phyloP scores from a whole-genome alignment of 208 protist genomes.

The Strigomonas galati region DNA sequence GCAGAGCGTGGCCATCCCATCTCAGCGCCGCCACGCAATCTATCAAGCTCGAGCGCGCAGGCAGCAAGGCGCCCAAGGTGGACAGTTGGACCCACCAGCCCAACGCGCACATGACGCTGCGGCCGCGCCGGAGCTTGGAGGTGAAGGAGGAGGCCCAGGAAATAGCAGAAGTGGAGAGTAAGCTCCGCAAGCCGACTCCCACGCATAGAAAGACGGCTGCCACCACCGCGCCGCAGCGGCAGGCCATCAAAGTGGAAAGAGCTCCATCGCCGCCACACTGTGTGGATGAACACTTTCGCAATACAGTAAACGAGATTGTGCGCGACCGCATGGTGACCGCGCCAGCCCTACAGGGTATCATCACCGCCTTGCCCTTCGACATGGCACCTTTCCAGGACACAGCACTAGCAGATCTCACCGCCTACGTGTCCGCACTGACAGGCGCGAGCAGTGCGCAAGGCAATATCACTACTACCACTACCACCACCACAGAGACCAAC shows the following conservation, averaged over 20 bases:
- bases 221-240: neutral
- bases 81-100: slow-evolving; percentile 3
- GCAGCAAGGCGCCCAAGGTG: neutral
- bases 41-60: neutral
- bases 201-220: slow-evolving; percentile 3
- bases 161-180: neutral
- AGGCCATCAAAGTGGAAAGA: too few species aligned
- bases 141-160: slow-evolving; percentile 1
- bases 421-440: slow-evolving; percentile 28
- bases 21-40: neutral
- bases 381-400: slow-evolving; percentile 41
- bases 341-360: slow-evolving; percentile 20
- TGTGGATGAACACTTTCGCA: neutral
- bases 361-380: slow-evolving; percentile 31
- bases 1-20: neutral
- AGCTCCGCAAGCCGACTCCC: neutral
- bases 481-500: too few species aligned
- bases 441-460: neutral
- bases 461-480: too few species aligned
- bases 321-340: neutral
- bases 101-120: slow-evolving; percentile 1
- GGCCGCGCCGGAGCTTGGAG: neutral
- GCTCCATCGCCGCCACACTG: neutral
- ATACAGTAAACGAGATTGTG: slow-evolving; percentile 9
- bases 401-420: slow-evolving; percentile 11